These are phyloP conservation scores for Sporobolomyces pararoseus DNA, from an alignment of 768 basidiomycete species.

Conservation along the genomic window DNA sequence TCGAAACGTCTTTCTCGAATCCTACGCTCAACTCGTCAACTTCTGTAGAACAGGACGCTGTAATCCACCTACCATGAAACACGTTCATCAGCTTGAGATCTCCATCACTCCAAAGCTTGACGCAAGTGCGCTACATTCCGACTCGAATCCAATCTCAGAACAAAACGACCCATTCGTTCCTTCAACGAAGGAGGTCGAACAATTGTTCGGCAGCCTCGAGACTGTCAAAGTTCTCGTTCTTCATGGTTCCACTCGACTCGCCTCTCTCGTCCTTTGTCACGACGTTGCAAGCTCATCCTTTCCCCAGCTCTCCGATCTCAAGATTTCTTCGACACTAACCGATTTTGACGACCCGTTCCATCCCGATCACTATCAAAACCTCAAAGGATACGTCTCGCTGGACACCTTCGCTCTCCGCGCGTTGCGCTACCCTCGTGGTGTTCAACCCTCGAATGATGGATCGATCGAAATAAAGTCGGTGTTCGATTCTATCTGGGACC, in stretches of 20 bases:
- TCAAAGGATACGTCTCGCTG: neutral
- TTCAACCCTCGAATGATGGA: neutral
- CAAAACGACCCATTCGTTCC: neutral
- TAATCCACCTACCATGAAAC: neutral
- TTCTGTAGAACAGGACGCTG: neutral
- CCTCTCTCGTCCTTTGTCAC: neutral
- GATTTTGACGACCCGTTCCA: neutral
- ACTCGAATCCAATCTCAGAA: neutral
- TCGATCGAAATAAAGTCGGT: too few relatives aligned
- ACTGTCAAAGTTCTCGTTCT: neutral
- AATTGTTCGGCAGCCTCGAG: neutral
- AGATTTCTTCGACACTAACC: neutral
- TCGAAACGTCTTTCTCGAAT: neutral
- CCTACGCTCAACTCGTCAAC: neutral
- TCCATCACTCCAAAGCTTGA: too few relatives aligned
- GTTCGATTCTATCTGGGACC: too few relatives aligned
- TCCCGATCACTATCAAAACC: neutral
- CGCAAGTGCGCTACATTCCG: too few relatives aligned
- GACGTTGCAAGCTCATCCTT: neutral
- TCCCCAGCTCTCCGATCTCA: neutral
- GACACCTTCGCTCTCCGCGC: too few relatives aligned
- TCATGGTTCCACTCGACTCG: neutral
- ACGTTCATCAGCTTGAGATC: neutral
- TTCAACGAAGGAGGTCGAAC: neutral
- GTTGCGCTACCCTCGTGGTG: neutral